Evolutionary conservation across 371 early-diverging fungal genomes (phyloP).

Genomic region (Haplosporangium sp.): DNA sequence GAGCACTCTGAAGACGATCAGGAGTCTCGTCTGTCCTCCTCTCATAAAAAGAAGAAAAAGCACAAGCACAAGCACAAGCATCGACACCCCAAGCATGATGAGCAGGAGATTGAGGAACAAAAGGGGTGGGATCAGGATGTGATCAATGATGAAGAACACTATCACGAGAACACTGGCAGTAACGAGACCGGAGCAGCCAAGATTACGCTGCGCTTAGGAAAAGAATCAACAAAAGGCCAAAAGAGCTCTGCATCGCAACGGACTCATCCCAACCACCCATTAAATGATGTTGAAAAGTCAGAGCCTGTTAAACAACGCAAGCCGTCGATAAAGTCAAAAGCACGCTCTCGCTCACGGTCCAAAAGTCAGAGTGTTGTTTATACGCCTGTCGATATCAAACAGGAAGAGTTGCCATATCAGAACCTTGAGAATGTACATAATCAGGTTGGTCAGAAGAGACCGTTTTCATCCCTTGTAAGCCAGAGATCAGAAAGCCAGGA

Average conservation of each 20-base stretch:
- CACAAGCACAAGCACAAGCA: conserved; percentile 54
- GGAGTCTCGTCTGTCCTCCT: conserved; percentile 14
- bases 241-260: conserved; percentile 5
- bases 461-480: conserved; percentile 21
- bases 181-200: conserved; percentile 18
- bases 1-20: conserved; percentile 21
- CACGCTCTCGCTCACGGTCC: conserved; percentile 29
- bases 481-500: conserved; percentile 13
- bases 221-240: conserved; percentile 1
- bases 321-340: background rate
- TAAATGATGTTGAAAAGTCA: background rate
- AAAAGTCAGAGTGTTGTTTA: conserved; percentile 5
- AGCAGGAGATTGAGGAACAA: background rate
- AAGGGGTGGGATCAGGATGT: background rate
- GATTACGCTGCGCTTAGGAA: conserved; percentile 25
- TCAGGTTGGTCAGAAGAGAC: conserved; percentile 33
- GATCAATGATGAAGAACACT: background rate
- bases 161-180: background rate
- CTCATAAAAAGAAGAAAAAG: conserved; percentile 48
- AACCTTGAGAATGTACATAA: background rate
- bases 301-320: background rate
- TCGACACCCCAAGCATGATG: conserved; percentile 29
- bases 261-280: conserved; percentile 7
- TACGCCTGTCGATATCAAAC: conserved; percentile 18
- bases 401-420: conserved; percentile 19